A percentile compares a stretch with the other conserved stretches of the same genome.
phyloP scores from a whole-genome alignment of 176 grass and related monocot genomes.

The Lolium rigidum region DNA sequence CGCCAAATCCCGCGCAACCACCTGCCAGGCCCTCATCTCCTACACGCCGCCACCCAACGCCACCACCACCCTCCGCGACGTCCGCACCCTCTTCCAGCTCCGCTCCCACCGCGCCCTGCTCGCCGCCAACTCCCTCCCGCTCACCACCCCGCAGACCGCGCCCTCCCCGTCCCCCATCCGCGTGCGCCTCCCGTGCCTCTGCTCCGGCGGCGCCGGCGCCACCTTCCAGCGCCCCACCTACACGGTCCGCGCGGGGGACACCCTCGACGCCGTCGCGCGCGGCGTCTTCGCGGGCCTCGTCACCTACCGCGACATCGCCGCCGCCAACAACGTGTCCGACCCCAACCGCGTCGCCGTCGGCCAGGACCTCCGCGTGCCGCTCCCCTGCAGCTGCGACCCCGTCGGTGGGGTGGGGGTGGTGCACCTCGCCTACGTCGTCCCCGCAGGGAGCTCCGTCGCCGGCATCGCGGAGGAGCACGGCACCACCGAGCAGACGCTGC shows the following conservation, averaged over 20 bases:
- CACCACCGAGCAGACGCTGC: slow-evolving; percentile 54
- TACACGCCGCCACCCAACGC: slow-evolving; percentile 71
- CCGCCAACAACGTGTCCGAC: slow-evolving; percentile 81
- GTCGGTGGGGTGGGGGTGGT: slow-evolving; percentile 57
- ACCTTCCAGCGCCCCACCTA: slow-evolving; percentile 76
- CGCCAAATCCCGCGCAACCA: slow-evolving; percentile 38
- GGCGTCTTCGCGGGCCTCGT: slow-evolving; percentile 67
- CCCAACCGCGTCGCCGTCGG: slow-evolving; percentile 56
- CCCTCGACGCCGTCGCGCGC: slow-evolving; percentile 64
- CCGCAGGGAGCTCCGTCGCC: slow-evolving; percentile 52
- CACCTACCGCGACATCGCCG: slow-evolving; percentile 81
- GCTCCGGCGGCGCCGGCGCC: slow-evolving; percentile 72
- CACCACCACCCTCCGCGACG: slow-evolving; percentile 64
- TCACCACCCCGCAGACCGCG: slow-evolving; percentile 44
- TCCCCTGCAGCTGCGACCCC: slow-evolving; percentile 96
- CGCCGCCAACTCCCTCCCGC: slow-evolving; percentile 66
- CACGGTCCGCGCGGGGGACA: slow-evolving; percentile 60
- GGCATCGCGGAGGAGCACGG: slow-evolving; percentile 69
- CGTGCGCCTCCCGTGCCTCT: slow-evolving; percentile 80
- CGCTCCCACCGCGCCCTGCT: slow-evolving; percentile 79
- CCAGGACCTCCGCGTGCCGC: slow-evolving; percentile 79
- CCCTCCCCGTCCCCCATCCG: slow-evolving; percentile 55
- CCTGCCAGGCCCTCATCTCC: slow-evolving; percentile 78
- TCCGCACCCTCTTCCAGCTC: slow-evolving; percentile 81
- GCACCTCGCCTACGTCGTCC: slow-evolving; percentile 72